Conservation (phyloP, 2,329 filamentous ascomycete species). For the Talaromyces sp. region DNA sequence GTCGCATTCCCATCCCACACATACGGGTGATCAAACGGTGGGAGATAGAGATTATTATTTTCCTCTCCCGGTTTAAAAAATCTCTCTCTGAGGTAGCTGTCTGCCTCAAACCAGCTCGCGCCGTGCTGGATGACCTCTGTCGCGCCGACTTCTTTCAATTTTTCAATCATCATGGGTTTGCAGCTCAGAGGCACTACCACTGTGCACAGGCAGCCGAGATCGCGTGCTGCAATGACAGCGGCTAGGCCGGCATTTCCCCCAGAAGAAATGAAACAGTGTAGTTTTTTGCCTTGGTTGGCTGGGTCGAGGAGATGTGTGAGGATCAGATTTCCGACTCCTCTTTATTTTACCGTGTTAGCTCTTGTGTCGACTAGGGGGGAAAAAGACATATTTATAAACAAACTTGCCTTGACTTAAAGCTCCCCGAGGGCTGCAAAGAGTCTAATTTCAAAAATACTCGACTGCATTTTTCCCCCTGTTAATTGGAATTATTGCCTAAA, state of each 20-base stretch:
- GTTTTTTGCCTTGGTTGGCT: conserved; percentile 25
- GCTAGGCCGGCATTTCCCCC: conserved; percentile 81
- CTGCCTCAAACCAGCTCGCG: conserved; percentile 62
- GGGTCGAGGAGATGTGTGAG: conserved; percentile 20
- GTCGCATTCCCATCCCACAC: conserved; percentile 32
- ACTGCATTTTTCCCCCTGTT: conserved; percentile 33
- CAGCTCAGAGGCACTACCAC: conserved; percentile 66
- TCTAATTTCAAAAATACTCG: conserved; percentile 79
- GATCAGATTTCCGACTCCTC: conserved; percentile 34
- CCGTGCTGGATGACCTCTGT: conserved; percentile 61
- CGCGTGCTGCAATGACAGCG: conserved; percentile 64
- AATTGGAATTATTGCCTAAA: neutral
- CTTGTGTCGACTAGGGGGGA: neutral
- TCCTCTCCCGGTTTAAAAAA: conserved; percentile 23
- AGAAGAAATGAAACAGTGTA: conserved; percentile 70
- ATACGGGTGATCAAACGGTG: conserved; percentile 33
- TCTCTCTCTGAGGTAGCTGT: conserved; percentile 55
- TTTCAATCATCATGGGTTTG: conserved; percentile 61
- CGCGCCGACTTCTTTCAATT: conserved; percentile 61
- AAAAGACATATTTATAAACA: neutral
- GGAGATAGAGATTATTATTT: conserved; percentile 26
- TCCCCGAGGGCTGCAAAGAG: conserved; percentile 71
- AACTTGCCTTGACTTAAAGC: conserved; percentile 65
- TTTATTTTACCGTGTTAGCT: neutral
- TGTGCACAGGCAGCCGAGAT: conserved; percentile 59